Percentiles rank a stretch among this genome's conserved stretches.
Evolutionary conservation across 352 stramenopile genomes (phyloP).

Genomic region (Phytophthora podocarpi): DNA sequence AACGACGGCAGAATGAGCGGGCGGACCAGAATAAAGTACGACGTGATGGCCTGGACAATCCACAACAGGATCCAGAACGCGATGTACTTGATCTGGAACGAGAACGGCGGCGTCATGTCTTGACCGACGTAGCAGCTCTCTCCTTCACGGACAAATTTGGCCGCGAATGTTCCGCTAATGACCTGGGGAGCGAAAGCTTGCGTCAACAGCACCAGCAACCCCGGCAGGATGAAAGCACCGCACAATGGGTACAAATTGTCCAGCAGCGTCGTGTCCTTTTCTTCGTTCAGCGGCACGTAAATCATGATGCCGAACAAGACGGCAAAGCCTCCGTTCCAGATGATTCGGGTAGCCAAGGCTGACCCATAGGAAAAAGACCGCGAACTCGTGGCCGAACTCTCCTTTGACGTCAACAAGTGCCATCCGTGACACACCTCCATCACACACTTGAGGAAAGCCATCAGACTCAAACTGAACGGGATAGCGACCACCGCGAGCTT

Average conservation of each 20-base stretch:
- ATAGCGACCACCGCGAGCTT: constrained; percentile 60
- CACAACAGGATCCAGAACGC: constrained; percentile 68
- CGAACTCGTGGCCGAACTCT: constrained; percentile 55
- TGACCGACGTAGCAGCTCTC: constrained; percentile 75
- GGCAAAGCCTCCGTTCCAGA: constrained; percentile 71
- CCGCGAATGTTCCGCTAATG: constrained; percentile 57
- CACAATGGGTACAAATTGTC: constrained; percentile 49
- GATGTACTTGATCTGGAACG: constrained; percentile 70
- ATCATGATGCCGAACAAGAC: constrained; percentile 67
- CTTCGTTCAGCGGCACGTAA: constrained; percentile 55
- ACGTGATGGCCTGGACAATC: constrained; percentile 55
- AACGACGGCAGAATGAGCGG: constrained; percentile 70
- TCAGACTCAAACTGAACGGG: constrained; percentile 49
- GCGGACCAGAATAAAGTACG: constrained; percentile 72
- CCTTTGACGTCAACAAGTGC: constrained; percentile 57
- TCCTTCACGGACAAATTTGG: constrained; percentile 77
- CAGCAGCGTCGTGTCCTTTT: constrained; percentile 49
- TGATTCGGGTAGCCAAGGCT: constrained; percentile 50
- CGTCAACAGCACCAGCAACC: constrained; percentile 51
- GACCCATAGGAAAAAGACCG: constrained; percentile 65
- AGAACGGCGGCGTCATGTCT: constrained; percentile 64
- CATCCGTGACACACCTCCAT: constrained; percentile 71
- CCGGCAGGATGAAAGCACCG: constrained; percentile 54
- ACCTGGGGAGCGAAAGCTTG: constrained; percentile 60
- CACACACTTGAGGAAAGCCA: constrained; percentile 66